Base-by-base conservation (phyloP, 2,329 filamentous ascomycete genomes). In the Drechslera avenae region DNA sequence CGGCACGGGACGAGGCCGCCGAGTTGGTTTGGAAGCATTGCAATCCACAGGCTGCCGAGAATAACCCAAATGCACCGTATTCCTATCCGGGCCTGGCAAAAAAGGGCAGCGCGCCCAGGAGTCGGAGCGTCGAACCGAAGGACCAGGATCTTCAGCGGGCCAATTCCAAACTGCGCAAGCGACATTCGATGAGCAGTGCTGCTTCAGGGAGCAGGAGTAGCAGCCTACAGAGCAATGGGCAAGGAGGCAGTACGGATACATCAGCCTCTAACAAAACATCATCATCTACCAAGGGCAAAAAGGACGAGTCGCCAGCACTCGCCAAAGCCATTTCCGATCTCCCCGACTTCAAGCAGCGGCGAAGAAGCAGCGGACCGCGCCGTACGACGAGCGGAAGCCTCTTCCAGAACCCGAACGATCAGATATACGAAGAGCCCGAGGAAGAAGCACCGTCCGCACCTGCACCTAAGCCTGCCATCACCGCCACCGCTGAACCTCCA, bases 371-470 rank as follows among this genome's bases (percentile, higher is more conserved):
- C 64, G 87, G 85, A 62, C 79, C 84, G 63, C 86, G 83, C 72
- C 82, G 88, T 54, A 88, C 89, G 59, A 82, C 86, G 64, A 91
- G 87, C 67, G 87, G 86, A 60, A 83, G 80, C 46, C 82, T 86
- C 1, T 91, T 90, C 68, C 79, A 80, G 59, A 83, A 84, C 54
- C 87, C 86, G 1, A 84, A 86, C 28, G 88, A 91, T 68, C 86
- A 90, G 66, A 92, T 97, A 54, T 97, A 91, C 80, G 92, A 97
- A 72, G 93, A 97, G 69, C 89, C 90, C 1, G 85, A 89, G 64
- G 79, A 81, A 49, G 63, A 73, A 39, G 59, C 63, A 14, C 53
- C 60, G 34, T 42, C 57, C 43, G 57, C 57, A 41, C 59, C 64
- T 51, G 57, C 59, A 45, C 64, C 67, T 28, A 63, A 66, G 13